phyloP scores from a whole-genome alignment of 257 asterid species.

The Phtheirospermum japonicum region DNA sequence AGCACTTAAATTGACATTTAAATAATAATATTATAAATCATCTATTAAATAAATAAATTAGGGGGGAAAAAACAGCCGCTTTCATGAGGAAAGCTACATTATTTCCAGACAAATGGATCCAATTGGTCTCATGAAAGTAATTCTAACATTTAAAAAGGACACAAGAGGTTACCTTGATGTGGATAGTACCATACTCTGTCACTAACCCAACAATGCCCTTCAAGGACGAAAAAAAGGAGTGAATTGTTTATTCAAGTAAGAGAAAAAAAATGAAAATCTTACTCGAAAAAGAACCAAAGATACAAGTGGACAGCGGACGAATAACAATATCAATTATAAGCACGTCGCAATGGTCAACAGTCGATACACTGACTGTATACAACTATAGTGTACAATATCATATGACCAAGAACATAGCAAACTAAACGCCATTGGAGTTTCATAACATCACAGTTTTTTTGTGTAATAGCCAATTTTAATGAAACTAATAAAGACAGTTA shows the following conservation, averaged over 20 bases:
- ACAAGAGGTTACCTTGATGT: conserved; percentile 62
- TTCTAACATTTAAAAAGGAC: conserved; percentile 7
- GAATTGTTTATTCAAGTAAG: not conserved
- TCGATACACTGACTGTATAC: no score
- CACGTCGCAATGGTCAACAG: not conserved
- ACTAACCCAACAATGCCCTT: conserved; percentile 86
- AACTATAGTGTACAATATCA: not conserved
- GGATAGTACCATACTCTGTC: conserved; percentile 81
- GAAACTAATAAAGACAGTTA: conserved; percentile 15
- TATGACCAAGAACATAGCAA: not conserved
- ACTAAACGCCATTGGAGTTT: conserved; percentile 4
- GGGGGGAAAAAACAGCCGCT: no score
- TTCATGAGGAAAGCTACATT: not conserved
- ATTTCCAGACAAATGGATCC: not conserved
- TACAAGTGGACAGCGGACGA: not conserved
- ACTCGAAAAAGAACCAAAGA: conserved; percentile 9
- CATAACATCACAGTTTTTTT: not conserved
- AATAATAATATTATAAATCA: conserved; percentile 6
- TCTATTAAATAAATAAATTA: not conserved
- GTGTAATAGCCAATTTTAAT: not conserved
- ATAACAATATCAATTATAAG: not conserved
- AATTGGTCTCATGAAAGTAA: conserved; percentile 4
- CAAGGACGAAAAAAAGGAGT: conserved; percentile 24
- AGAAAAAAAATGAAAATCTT: conserved; percentile 16
- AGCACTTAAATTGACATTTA: conserved; percentile 3